Evolutionary conservation across 768 basidiomycete species (phyloP).

Genomic region (Coprinopsis sp.): DNA sequence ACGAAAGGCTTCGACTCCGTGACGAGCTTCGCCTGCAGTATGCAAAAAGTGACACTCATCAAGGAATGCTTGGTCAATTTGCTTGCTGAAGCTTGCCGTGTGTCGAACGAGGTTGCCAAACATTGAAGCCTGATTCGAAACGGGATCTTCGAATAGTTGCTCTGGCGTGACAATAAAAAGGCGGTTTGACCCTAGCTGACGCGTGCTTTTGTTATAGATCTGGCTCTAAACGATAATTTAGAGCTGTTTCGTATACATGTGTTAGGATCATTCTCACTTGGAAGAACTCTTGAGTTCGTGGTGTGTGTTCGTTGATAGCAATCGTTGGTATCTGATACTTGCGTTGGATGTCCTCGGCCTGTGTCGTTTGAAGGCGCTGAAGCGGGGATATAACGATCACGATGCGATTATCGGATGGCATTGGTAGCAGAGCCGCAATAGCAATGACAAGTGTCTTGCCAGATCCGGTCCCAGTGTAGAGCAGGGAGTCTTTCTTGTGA

Average conservation of each 20-base stretch:
- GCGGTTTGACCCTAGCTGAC: neutral
- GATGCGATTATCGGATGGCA: slow-evolving; percentile 9
- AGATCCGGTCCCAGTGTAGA: slow-evolving; percentile 22
- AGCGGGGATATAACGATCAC: slow-evolving; percentile 18
- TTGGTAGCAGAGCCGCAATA: slow-evolving; percentile 19
- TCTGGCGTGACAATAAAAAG: neutral
- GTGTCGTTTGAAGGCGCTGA: slow-evolving; percentile 16
- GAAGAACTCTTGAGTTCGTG: too few species aligned
- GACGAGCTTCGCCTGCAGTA: slow-evolving; percentile 15
- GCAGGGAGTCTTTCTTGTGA: slow-evolving; percentile 15
- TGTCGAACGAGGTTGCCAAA: neutral
- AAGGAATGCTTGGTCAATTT: slow-evolving; percentile 1
- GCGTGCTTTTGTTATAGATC: neutral
- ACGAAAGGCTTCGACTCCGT: slow-evolving; percentile 18
- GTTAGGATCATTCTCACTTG: too few species aligned
- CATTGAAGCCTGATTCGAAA: neutral
- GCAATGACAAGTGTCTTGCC: slow-evolving; percentile 27
- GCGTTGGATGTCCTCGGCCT: neutral
- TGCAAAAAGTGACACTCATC: slow-evolving; percentile 23
- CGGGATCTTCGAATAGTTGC: neutral
- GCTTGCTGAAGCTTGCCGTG: neutral
- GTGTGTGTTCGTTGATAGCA: slow-evolving; percentile 1
- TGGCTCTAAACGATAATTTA: too few species aligned
- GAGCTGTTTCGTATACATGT: too few species aligned
- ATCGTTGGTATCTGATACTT: neutral